A percentile compares a stretch with the other conserved stretches of the same genome.
These are phyloP conservation scores for Hamiltosporidium tvaerminnensis DNA, from an alignment of 371 early-diverging fungal genomes.

Conservation along the genomic window DNA sequence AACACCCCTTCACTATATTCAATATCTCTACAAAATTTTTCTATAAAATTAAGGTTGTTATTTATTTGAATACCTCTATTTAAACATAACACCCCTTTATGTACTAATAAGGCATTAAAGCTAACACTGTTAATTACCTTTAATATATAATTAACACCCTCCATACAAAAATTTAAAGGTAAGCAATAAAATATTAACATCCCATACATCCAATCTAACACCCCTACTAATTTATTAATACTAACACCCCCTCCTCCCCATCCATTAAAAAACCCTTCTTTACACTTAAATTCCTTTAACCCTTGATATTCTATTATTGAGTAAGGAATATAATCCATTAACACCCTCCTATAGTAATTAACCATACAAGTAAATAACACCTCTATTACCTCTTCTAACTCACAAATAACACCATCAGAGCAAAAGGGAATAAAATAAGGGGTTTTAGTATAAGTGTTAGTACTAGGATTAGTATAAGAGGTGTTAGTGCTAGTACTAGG, in stretches of 20 bases:
- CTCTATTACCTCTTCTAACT: conserved; percentile 23
- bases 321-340: conserved; percentile 13
- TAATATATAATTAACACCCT: conserved; percentile 9
- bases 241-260: conserved; percentile 10
- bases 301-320: conserved; percentile 34
- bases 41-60: conserved; percentile 35
- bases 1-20: conserved; percentile 14
- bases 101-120: conserved; percentile 36
- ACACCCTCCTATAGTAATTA: neutral
- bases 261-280: conserved; percentile 18
- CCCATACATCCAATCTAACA: neutral
- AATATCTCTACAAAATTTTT: conserved; percentile 22
- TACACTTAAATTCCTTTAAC: conserved; percentile 31
- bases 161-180: neutral
- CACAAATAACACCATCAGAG: neutral
- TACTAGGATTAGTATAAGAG: no score
- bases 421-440: no score
- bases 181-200: neutral
- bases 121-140: conserved; percentile 12
- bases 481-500: no score
- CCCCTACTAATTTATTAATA: neutral
- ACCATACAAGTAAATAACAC: conserved; percentile 18
- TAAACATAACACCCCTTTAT: conserved; percentile 27
- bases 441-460: no score
- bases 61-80: conserved; percentile 41